Conservation (phyloP, 192 early-diverging fungal genomes). For the Umbelopsis ramanniana region DNA sequence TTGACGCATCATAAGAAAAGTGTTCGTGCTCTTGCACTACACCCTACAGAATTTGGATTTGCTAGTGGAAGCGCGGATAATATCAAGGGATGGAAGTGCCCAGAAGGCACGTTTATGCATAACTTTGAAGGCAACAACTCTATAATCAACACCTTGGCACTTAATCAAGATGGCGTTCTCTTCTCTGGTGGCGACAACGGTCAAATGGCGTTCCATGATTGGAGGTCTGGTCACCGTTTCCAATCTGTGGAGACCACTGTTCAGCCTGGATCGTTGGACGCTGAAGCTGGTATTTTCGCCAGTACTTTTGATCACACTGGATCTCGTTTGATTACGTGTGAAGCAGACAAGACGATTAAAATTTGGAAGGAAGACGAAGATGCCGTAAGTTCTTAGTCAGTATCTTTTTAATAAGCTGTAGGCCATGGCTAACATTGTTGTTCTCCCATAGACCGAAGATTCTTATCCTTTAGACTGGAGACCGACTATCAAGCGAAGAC, state of each 20-base stretch:
- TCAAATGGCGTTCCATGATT: constrained; percentile 97
- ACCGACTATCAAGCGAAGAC: constrained; percentile 50
- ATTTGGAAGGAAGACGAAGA: constrained; percentile 91
- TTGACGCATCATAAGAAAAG: constrained; percentile 99
- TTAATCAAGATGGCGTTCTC: constrained; percentile 92
- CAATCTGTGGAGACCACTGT: constrained; percentile 85
- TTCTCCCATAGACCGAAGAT: constrained; percentile 49
- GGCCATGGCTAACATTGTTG: neutral
- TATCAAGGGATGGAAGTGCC: constrained; percentile 98
- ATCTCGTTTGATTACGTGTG: constrained; percentile 93
- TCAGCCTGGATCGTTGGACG: constrained; percentile 95
- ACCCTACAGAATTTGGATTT: constrained; percentile 95
- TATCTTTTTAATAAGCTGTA: constrained; percentile 2
- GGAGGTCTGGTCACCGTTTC: constrained; percentile 95
- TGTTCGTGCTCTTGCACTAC: constrained; percentile 89
- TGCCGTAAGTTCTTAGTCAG: constrained; percentile 50
- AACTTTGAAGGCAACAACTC: constrained; percentile 86
- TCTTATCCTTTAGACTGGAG: constrained; percentile 61
- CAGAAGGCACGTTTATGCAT: constrained; percentile 93
- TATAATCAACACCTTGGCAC: constrained; percentile 89
- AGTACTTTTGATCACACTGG: constrained; percentile 96
- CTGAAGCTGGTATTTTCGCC: constrained; percentile 95
- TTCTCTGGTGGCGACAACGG: constrained; percentile 98
- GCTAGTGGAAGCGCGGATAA: constrained; percentile 87
- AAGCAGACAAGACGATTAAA: constrained; percentile 99